Base-by-base conservation (phyloP, 352 stramenopile genomes). In the Phytophthora pini region DNA sequence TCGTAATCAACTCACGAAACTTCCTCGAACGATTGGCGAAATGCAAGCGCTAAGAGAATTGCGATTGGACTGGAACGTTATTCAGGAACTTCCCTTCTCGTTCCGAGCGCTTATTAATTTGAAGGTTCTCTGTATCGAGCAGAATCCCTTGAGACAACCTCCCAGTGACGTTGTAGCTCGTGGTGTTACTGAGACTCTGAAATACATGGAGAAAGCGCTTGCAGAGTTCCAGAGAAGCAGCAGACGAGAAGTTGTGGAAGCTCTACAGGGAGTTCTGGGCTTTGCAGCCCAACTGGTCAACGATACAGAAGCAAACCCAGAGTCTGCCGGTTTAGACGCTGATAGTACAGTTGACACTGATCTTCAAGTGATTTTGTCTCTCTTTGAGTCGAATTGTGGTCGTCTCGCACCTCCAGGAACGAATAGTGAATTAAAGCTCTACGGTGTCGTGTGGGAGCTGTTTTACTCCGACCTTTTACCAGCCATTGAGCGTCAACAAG, bases 41-140 rank as follows among this genome's bases (percentile, higher is more conserved):
- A 76, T 91, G 15, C 48, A 68, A 10, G 54, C 67, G 0, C 77
- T 91, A 6, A 68, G 70, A 24, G 75, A 85, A n/a, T 50, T 89
- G 0, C 75, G 80, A 0, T 54, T 92, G 13, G 82, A 92, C 53
- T 92, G 80, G 80, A 92, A 92, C 55, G 51, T 32, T 2, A 73
- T 92, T 43, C 76, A 70, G 36, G 80, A 89, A 51, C 74, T 92
- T 20, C 82, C 82, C 0, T 89, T 89, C 58, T 89, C 80, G 1
- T 87, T 92, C 24, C 79, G 80, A 1, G 27, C 41, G 13, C 48
- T 85, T 12, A 63, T 15, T 0, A 52, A 56, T 1, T 60, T 92
- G 0, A 29, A 74, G 34, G 53, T 73, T 15, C 56, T 92, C 2
- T 76, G 74, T 32, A 76, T 92, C 70, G 83, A 92, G 55, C 72